These are phyloP conservation scores for Acer campestre DNA, from an alignment of 345 rosid genomes.

Conservation along the genomic window DNA sequence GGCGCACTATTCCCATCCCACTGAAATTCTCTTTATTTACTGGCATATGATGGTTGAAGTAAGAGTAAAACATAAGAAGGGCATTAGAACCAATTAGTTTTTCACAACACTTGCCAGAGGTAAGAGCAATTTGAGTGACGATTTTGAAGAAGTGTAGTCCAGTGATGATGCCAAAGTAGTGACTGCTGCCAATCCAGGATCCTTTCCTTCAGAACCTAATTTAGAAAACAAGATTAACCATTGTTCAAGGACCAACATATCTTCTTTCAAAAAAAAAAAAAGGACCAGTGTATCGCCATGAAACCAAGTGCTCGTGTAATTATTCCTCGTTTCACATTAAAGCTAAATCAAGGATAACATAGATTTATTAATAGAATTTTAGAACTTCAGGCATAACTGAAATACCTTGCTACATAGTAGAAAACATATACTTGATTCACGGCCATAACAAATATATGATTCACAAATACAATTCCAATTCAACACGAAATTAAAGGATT, in stretches of 20 bases:
- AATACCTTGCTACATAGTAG: neutral
- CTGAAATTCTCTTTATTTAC: neutral
- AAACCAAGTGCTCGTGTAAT: neutral
- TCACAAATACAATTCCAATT: neutral
- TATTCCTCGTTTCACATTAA: neutral
- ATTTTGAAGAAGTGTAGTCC: slow-evolving; percentile 72
- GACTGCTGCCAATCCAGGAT: slow-evolving; percentile 65
- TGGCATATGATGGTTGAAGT: neutral
- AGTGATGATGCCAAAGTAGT: slow-evolving; percentile 76
- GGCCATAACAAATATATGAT: too few species aligned
- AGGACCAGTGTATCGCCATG: neutral
- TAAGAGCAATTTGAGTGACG: slow-evolving; percentile 67
- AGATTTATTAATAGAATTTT: neutral
- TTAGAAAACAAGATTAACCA: slow-evolving; percentile 13
- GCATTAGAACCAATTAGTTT: slow-evolving; percentile 5
- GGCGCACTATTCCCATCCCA: neutral
- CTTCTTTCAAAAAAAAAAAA: neutral
- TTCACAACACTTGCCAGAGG: slow-evolving; percentile 61
- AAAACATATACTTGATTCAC: neutral
- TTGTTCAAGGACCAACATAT: neutral
- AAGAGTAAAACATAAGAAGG: slow-evolving; percentile 12
- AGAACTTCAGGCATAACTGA: neutral
- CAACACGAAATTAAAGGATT: neutral
- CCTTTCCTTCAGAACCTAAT: slow-evolving; percentile 64
- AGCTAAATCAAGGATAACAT: neutral